A percentile compares a stretch with the other conserved stretches of the same genome.
Evolutionary conservation across 2,329 filamentous ascomycete genomes (phyloP).

Genomic region (Colletotrichum sp.): DNA sequence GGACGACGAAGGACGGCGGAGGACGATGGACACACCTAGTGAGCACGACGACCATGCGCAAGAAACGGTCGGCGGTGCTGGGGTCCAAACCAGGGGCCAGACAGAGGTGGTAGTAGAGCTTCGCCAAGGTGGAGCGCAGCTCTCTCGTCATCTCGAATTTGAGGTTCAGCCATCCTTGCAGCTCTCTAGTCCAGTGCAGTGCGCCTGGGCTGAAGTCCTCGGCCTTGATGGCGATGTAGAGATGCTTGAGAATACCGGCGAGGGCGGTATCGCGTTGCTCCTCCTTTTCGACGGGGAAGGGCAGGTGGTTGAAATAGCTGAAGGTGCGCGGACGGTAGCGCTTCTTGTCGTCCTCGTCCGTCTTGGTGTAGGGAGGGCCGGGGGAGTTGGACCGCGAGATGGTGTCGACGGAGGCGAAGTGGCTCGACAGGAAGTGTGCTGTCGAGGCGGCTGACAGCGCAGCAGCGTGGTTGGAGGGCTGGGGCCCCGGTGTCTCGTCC

Average conservation of each 20-base stretch:
- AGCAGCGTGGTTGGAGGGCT: conserved; percentile 38
- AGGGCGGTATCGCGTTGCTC: conserved; percentile 78
- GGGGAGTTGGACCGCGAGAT: conserved; percentile 89
- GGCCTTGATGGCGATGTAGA: conserved; percentile 89
- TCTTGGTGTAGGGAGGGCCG: conserved; percentile 62
- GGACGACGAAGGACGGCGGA: neutral
- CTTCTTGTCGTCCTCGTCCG: conserved; percentile 59
- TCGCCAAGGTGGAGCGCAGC: conserved; percentile 82
- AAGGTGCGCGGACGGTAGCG: conserved; percentile 88
- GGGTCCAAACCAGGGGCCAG: conserved; percentile 89
- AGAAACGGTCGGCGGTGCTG: conserved; percentile 83
- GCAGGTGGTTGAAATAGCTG: conserved; percentile 88
- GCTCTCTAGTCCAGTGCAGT: conserved; percentile 95
- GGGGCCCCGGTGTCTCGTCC: conserved; percentile 36
- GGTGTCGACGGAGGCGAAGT: conserved; percentile 62
- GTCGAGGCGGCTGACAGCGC: conserved; percentile 34
- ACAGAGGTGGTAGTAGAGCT: conserved; percentile 92
- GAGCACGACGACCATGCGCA: conserved; percentile 94
- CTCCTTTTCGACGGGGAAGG: conserved; percentile 86
- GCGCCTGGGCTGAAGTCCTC: conserved; percentile 95
- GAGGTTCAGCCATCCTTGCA: conserved; percentile 91
- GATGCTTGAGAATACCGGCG: conserved; percentile 86
- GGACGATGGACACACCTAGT: conserved; percentile 73
- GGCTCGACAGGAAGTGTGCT: conserved; percentile 40
- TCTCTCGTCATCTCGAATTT: conserved; percentile 96